phyloP scores from a whole-genome alignment of 2,329 filamentous ascomycete species.

The Ophiostoma pallidulum region DNA sequence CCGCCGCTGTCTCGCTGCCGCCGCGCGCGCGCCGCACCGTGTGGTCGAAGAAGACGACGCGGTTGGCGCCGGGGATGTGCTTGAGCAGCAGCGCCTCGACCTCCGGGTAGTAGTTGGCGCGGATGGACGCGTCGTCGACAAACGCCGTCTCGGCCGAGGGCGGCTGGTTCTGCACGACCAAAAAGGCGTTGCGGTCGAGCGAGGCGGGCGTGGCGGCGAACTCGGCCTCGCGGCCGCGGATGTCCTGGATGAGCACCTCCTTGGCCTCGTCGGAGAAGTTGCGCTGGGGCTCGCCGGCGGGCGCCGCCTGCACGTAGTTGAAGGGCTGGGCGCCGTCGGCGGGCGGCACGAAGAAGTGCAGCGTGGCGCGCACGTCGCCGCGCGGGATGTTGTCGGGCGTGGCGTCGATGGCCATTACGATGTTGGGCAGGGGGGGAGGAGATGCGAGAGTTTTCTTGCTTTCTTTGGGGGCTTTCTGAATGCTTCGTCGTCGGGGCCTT shows the following conservation, averaged over 20 bases:
- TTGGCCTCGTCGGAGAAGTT: conserved; percentile 51
- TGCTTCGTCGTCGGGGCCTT: too few relatives aligned
- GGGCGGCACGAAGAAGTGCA: conserved; percentile 58
- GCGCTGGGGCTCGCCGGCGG: conserved; percentile 49
- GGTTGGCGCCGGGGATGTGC: conserved; percentile 54
- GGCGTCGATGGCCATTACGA: conserved; percentile 18
- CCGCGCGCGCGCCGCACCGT: conserved; percentile 74
- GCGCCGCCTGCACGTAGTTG: conserved; percentile 57
- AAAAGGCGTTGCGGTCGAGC: conserved; percentile 52
- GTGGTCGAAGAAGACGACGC: conserved; percentile 75
- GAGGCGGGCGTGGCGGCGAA: conserved; percentile 18
- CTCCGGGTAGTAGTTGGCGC: conserved; percentile 72
- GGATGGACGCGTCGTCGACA: conserved; percentile 58
- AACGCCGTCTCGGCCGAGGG: conserved; percentile 52
- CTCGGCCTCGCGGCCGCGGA: conserved; percentile 55
- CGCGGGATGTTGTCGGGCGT: conserved; percentile 35
- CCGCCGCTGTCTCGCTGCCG: conserved; percentile 43
- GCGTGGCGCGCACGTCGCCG: conserved; percentile 51
- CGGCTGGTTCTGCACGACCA: conserved; percentile 49
- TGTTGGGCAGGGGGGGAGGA: not conserved
- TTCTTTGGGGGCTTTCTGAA: too few relatives aligned
- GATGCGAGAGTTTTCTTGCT: not conserved
- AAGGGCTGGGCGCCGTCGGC: conserved; percentile 50
- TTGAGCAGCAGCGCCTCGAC: conserved; percentile 62
- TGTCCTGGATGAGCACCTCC: conserved; percentile 55